phyloP scores from a whole-genome alignment of 2,329 filamentous ascomycete species.

The Cadophora sp. region DNA sequence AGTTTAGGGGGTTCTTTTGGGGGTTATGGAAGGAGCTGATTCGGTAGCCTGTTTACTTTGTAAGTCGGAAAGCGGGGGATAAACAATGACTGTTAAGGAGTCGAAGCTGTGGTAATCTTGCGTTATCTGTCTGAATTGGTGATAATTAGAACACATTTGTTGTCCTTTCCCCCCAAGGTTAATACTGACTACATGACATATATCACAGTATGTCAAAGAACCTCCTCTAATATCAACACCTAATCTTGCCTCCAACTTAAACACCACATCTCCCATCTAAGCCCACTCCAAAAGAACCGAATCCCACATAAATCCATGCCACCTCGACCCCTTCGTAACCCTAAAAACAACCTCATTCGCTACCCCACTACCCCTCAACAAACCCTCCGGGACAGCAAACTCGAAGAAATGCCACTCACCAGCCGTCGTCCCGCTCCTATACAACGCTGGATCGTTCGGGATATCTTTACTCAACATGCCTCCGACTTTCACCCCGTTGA shows the following conservation, averaged over 20 bases:
- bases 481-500: conserved; percentile 12
- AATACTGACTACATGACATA: no score
- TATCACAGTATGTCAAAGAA: no score
- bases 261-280: not conserved
- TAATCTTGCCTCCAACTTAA: no score
- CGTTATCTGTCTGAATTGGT: no score
- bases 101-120: no score
- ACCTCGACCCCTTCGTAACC: conserved; percentile 46
- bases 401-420: conserved; percentile 53
- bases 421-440: conserved; percentile 50
- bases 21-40: no score
- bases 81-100: not conserved
- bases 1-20: no score
- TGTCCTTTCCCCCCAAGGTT: no score
- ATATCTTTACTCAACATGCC: conserved; percentile 47
- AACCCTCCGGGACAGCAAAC: conserved; percentile 44
- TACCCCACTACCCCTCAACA: conserved; percentile 44
- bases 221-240: no score
- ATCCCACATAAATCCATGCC: conserved; percentile 53
- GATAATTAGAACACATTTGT: no score
- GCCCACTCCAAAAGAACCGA: conserved; percentile 48
- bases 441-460: conserved; percentile 51
- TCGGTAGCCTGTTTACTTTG: not conserved
- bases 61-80: not conserved
- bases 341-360: conserved; percentile 48